Base-by-base conservation (phyloP, 495 filamentous ascomycete species). In the Podospora anserina region DNA sequence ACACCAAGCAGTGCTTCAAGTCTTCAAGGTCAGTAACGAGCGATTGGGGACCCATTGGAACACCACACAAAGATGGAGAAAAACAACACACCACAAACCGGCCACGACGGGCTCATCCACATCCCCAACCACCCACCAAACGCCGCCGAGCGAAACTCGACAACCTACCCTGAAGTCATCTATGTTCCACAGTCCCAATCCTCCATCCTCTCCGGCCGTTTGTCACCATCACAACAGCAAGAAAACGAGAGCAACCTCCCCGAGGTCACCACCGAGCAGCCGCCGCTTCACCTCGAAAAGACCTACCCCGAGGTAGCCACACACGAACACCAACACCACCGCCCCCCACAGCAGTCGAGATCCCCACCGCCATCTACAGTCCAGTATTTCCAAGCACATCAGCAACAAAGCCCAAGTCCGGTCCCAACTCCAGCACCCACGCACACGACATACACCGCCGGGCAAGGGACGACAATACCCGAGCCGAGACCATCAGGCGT, bases 91-190 rank as follows among this genome's bases (percentile, higher is more conserved):
- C 64, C 64, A 61, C 58, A 20, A 20, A 64, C 53, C 13, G 69
- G 69, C 64, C 66, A 73, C 53, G 71, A 73, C 66, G 71, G 71
- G 49, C 71, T 73, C 6, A 73, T 73, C 54, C 39, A 49, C 13
- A 13, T 49, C 9, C 39, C 68, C 63, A 4, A 39, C 44, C 57
- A 54, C 15, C 32, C 54, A 63, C 20, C 56, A 49, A 5, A 49
- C 61, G 16, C n/a, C 55, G 39, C 56, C 19, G 23, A 32, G 28
- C 61, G 61, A 63, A 39, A 34, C 9, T 63, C 61, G 28, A 32
- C 32, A 34, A 68, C 16, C 68, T 69, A 68, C 44, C 71, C 71
- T 26, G 71, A 73, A 61, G 66, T 73, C 3, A 68, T 66, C 3
- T 62, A 34, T 11, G 39, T 49, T 49, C 39, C 39, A 49, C 9